Conservation (phyloP, 2,329 filamentous ascomycete genomes). For the Arthrocladium fulminans region DNA sequence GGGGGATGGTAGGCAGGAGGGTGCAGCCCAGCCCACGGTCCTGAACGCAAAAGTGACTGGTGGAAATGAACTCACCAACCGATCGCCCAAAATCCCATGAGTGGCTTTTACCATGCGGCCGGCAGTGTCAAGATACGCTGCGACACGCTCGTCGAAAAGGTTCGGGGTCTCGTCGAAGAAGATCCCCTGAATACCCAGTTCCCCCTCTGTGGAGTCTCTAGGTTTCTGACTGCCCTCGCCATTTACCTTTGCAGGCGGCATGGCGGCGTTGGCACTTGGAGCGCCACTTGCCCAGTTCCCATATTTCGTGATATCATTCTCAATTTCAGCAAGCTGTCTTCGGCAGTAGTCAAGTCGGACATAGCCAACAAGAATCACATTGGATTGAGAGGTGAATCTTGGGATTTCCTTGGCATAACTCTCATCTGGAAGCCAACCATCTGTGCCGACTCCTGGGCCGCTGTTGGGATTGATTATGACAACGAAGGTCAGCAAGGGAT, state of each 20-base stretch:
- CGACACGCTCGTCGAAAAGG: constrained; percentile 17
- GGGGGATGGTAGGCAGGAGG: neutral
- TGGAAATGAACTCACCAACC: neutral
- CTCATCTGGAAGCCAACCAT: neutral
- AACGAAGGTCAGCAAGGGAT: neutral
- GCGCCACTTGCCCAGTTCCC: neutral
- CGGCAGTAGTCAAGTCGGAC: constrained; percentile 23
- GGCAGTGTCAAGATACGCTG: constrained; percentile 20
- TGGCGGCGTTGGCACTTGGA: too few species aligned
- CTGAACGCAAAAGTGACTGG: neutral
- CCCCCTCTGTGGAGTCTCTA: neutral
- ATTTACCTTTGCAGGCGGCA: neutral
- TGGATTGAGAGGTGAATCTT: neutral
- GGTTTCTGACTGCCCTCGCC: neutral
- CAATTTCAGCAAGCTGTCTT: constrained; percentile 2
- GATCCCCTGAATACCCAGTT: constrained; percentile 29
- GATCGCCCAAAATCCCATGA: neutral
- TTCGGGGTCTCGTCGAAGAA: constrained; percentile 33
- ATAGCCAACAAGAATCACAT: constrained; percentile 13
- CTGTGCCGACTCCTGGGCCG: constrained; percentile 17
- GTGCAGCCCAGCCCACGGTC: neutral
- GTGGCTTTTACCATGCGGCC: constrained; percentile 18
- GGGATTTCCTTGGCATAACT: neutral
- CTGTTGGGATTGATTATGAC: constrained; percentile 27
- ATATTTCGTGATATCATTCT: neutral